Percentiles rank a stretch among this genome's conserved stretches.
These are phyloP conservation scores for Monilinia fructicola DNA, from an alignment of 2,329 filamentous ascomycete species.

Conservation along the genomic window DNA sequence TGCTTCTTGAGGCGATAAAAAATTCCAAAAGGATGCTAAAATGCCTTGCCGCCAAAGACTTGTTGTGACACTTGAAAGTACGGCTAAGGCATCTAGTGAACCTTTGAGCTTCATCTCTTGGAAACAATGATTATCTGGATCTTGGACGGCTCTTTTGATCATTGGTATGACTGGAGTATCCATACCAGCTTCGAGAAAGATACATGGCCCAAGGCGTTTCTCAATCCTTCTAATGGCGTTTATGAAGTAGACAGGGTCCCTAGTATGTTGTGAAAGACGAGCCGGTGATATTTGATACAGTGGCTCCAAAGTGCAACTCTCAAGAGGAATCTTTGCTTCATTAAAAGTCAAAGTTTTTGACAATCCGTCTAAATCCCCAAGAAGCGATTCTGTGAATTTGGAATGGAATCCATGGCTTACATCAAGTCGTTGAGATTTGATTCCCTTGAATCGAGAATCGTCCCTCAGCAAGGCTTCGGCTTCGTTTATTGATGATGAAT, in stretches of 20 bases:
- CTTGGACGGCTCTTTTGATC: background rate
- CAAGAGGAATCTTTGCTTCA: background rate
- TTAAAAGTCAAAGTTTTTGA: background rate
- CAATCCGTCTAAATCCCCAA: background rate
- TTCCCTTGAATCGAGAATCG: background rate
- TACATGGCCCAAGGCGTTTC: background rate
- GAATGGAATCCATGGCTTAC: background rate
- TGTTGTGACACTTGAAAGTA: slow-evolving; percentile 33
- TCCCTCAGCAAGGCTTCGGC: background rate
- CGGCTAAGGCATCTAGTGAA: slow-evolving; percentile 19
- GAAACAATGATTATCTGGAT: slow-evolving; percentile 20
- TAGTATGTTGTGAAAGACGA: background rate
- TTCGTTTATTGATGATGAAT: slow-evolving; percentile 10
- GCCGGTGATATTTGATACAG: background rate
- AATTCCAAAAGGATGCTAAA: slow-evolving; percentile 39
- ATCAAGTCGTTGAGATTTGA: background rate
- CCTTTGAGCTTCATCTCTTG: slow-evolving; percentile 33
- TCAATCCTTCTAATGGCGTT: background rate
- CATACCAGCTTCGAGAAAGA: background rate
- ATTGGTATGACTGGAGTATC: background rate
- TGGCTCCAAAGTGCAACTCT: background rate
- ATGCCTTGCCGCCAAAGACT: slow-evolving; percentile 39
- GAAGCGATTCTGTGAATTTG: background rate
- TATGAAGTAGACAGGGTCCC: background rate
- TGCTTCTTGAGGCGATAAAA: slow-evolving; percentile 32